These are phyloP conservation scores for Phaseolus lunatus DNA, from an alignment of 306 rosid genomes.

Conservation along the genomic window DNA sequence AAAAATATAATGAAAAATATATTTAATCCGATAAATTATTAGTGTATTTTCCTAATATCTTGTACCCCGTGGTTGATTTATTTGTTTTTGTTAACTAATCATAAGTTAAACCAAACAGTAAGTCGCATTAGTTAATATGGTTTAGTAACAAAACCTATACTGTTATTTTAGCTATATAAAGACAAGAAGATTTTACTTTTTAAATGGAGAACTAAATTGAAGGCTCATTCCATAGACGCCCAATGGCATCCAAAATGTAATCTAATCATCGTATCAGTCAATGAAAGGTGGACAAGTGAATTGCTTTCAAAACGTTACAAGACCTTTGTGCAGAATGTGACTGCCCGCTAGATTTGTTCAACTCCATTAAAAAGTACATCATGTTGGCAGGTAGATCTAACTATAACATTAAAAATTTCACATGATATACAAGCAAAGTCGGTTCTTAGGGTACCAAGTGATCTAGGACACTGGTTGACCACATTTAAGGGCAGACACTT, in stretches of 20 bases:
- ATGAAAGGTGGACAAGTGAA: constrained; percentile 8
- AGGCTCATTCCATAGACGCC: too few relatives aligned
- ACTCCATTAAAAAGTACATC: not conserved
- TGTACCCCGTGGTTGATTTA: too few relatives aligned
- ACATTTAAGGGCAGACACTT: not conserved
- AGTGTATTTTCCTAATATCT: too few relatives aligned
- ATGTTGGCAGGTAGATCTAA: constrained; percentile 17
- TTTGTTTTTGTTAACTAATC: not conserved
- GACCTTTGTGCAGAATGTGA: constrained; percentile 17
- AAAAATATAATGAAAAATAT: too few relatives aligned
- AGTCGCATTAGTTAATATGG: not conserved
- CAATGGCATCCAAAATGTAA: not conserved
- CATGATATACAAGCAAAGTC: not conserved
- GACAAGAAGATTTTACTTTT: not conserved
- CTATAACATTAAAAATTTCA: not conserved
- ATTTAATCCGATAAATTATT: too few relatives aligned
- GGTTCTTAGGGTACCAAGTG: not conserved
- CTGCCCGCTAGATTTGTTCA: not conserved
- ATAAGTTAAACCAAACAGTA: not conserved
- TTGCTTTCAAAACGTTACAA: not conserved
- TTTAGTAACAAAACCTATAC: not conserved
- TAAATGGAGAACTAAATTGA: too few relatives aligned
- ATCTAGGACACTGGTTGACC: not conserved
- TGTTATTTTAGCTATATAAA: not conserved
- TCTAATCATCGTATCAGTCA: not conserved